Conservation (phyloP, 2,329 filamentous ascomycete genomes). For the Ophiostoma ulmi region DNA sequence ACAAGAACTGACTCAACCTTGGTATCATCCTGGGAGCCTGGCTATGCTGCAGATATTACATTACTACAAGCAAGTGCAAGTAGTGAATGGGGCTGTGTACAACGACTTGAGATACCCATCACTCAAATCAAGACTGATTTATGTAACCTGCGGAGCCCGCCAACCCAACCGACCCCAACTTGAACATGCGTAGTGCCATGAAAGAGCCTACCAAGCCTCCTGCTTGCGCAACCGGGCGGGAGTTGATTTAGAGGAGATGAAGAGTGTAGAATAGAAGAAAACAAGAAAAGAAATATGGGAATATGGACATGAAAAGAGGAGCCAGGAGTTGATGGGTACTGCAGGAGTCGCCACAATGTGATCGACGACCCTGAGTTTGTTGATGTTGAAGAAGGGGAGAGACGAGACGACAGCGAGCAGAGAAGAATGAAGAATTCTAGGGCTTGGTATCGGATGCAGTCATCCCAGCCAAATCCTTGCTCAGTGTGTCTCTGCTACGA, state of each 20-base stretch:
- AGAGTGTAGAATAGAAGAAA: background rate
- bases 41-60: background rate
- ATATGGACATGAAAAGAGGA: background rate
- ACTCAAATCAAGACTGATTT: background rate
- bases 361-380: background rate
- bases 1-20: background rate
- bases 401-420: background rate
- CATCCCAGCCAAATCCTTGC: background rate
- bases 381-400: background rate
- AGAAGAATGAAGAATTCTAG: background rate
- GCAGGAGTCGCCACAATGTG: background rate
- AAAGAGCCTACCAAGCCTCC: background rate
- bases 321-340: background rate
- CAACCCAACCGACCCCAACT: background rate
- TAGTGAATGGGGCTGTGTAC: too few relatives aligned
- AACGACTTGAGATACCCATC: background rate
- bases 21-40: background rate
- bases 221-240: background rate
- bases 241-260: background rate
- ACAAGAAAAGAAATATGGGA: background rate
- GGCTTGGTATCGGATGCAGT: background rate
- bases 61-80: background rate
- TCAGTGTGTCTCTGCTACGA: background rate
- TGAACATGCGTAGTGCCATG: background rate
- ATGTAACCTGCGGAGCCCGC: too few relatives aligned